These are phyloP conservation scores for Lachancea sp. DNA, from an alignment of 805 yeast species.

Conservation along the genomic window DNA sequence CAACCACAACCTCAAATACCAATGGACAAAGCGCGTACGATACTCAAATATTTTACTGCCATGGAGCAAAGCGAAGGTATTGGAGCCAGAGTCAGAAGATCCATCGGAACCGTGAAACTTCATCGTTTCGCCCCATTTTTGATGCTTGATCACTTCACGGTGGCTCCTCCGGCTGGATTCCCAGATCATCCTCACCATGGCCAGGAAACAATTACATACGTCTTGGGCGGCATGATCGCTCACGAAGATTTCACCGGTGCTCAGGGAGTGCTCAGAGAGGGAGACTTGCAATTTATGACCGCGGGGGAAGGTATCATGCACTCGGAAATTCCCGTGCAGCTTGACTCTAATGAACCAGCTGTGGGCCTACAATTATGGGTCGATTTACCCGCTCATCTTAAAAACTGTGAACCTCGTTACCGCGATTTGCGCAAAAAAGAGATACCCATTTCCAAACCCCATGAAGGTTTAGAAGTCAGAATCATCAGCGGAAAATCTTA, in stretches of 20 bases:
- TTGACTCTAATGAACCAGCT: slow-evolving; percentile 42
- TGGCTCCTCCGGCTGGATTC: slow-evolving; percentile 61
- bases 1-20: background rate
- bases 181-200: slow-evolving; percentile 84
- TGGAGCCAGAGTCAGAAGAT: slow-evolving; percentile 80
- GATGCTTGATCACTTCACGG: slow-evolving; percentile 72
- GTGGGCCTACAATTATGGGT: slow-evolving; percentile 86
- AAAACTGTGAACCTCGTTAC: slow-evolving; percentile 64
- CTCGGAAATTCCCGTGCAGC: slow-evolving; percentile 73
- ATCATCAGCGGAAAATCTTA: slow-evolving; percentile 74
- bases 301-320: slow-evolving; percentile 87
- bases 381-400: slow-evolving; percentile 61
- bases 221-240: slow-evolving; percentile 60
- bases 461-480: slow-evolving; percentile 51
- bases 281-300: slow-evolving; percentile 90
- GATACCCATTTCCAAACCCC: slow-evolving; percentile 61
- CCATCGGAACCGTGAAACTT: slow-evolving; percentile 62
- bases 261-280: slow-evolving; percentile 68
- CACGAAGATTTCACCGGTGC: slow-evolving; percentile 86
- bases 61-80: slow-evolving; percentile 76
- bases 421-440: slow-evolving; percentile 66
- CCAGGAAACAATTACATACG: slow-evolving; percentile 70
- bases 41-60: slow-evolving; percentile 49
- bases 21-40: slow-evolving; percentile 35
- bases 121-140: slow-evolving; percentile 78